phyloP scores from a whole-genome alignment of 495 filamentous ascomycete species.

The Aspergillus carlsbadensis region DNA sequence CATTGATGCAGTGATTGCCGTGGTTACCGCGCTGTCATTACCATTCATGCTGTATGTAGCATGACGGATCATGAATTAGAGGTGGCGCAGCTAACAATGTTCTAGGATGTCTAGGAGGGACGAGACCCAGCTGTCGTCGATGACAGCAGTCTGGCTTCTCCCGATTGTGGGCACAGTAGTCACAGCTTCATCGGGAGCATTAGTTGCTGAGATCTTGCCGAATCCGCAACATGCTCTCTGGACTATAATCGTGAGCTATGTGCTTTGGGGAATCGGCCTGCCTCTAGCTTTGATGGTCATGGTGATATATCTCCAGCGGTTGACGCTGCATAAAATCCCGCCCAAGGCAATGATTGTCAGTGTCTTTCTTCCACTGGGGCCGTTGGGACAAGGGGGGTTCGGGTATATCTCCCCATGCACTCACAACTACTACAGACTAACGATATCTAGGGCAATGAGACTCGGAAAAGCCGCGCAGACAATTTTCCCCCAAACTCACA shows the following conservation, averaged over 20 bases:
- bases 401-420: slow-evolving; percentile 21
- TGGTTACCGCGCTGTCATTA: slow-evolving; percentile 49
- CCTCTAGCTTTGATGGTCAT: slow-evolving; percentile 55
- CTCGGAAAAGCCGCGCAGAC: slow-evolving; percentile 51
- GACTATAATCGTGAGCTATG: slow-evolving; percentile 55
- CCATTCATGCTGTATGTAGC: slow-evolving; percentile 56
- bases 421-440: not conserved
- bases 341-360: slow-evolving; percentile 59
- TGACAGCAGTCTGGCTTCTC: slow-evolving; percentile 62
- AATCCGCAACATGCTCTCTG: slow-evolving; percentile 52
- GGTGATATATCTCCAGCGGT: slow-evolving; percentile 60
- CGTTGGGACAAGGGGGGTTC: slow-evolving; percentile 58
- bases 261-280: slow-evolving; percentile 60
- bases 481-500: slow-evolving; percentile 50
- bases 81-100: not conserved
- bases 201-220: slow-evolving; percentile 54
- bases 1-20: slow-evolving; percentile 51
- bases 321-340: slow-evolving; percentile 56
- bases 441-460: slow-evolving; percentile 41
- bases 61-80: no score
- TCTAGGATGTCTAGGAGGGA: slow-evolving; percentile 32
- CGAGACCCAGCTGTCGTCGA: slow-evolving; percentile 37
- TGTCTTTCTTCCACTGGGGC: slow-evolving; percentile 61
- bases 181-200: slow-evolving; percentile 54
- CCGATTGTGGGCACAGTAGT: slow-evolving; percentile 60